Evolutionary conservation across 495 filamentous ascomycete genomes (phyloP).

Genomic region (Xylaria grammica): DNA sequence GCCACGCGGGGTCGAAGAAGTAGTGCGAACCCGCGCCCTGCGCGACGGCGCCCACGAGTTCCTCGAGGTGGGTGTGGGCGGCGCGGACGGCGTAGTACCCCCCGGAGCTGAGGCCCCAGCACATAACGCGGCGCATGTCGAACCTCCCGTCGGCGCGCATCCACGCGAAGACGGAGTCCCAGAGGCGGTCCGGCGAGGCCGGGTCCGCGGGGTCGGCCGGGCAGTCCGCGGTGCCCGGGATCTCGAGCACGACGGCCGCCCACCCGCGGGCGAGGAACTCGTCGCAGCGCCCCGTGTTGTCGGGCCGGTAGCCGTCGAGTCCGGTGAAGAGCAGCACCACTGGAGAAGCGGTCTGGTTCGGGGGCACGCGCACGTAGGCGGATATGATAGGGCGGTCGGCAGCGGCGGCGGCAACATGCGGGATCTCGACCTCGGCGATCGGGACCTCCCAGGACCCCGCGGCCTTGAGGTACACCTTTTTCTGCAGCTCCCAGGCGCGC

Average conservation of each 20-base stretch:
- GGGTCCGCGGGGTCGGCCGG: slow-evolving; percentile 65
- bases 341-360: slow-evolving; percentile 48
- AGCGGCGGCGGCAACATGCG: slow-evolving; percentile 55
- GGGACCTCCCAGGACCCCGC: slow-evolving; percentile 58
- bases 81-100: slow-evolving; percentile 79
- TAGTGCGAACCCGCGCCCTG: slow-evolving; percentile 75
- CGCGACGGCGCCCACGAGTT: slow-evolving; percentile 65
- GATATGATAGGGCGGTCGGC: slow-evolving; percentile 65
- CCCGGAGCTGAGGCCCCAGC: slow-evolving; percentile 76
- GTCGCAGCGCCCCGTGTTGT: slow-evolving; percentile 73
- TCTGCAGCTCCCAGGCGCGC: slow-evolving; percentile 70
- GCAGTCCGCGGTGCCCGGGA: slow-evolving; percentile 81
- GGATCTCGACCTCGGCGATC: slow-evolving; percentile 64
- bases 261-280: slow-evolving; percentile 67
- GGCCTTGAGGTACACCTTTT: slow-evolving; percentile 66
- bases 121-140: slow-evolving; percentile 65
- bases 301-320: slow-evolving; percentile 78
- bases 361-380: slow-evolving; percentile 66
- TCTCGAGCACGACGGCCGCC: slow-evolving; percentile 69
- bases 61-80: slow-evolving; percentile 69
- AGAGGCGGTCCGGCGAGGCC: slow-evolving; percentile 58
- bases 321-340: slow-evolving; percentile 75
- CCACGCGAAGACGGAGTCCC: slow-evolving; percentile 71
- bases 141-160: slow-evolving; percentile 63
- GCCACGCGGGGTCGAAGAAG: slow-evolving; percentile 70